Percentiles rank a stretch among this genome's conserved stretches.
phyloP scores from a whole-genome alignment of 768 basidiomycete genomes.

The Crucibulum laeve region DNA sequence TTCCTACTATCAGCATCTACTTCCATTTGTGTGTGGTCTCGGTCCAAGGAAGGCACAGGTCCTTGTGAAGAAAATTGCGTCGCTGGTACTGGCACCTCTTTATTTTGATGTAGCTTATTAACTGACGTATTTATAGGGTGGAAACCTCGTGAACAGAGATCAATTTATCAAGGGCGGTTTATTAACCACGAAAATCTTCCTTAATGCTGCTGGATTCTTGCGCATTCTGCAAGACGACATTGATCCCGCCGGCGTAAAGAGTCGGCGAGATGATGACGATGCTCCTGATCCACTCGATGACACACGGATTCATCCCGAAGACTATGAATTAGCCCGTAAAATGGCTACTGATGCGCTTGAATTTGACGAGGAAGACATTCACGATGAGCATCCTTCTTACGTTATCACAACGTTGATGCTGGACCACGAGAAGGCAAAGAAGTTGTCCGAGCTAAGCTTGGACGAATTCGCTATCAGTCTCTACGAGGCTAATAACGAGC shows the following conservation, averaged over 20 bases:
- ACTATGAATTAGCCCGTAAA: constrained; percentile 96
- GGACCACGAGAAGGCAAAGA: constrained; percentile 72
- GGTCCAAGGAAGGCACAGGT: constrained; percentile 92
- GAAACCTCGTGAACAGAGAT: constrained; percentile 80
- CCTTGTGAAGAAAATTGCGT: constrained; percentile 75
- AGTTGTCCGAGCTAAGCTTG: constrained; percentile 85
- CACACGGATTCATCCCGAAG: constrained; percentile 95
- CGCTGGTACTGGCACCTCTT: constrained; percentile 44
- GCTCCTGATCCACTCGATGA: constrained; percentile 88
- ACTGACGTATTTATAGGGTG: constrained; percentile 52
- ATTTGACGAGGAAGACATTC: constrained; percentile 95
- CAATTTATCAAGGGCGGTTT: constrained; percentile 82
- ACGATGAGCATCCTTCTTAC: constrained; percentile 87
- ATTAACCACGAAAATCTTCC: constrained; percentile 81
- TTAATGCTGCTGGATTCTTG: constrained; percentile 91
- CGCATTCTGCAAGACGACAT: constrained; percentile 62
- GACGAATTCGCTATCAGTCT: constrained; percentile 96
- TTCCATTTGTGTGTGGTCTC: constrained; percentile 89
- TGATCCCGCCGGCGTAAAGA: constrained; percentile 60
- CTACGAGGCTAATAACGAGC: constrained; percentile 74
- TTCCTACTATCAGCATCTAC: constrained; percentile 80
- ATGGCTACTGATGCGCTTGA: constrained; percentile 98
- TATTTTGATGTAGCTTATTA: constrained; percentile 2
- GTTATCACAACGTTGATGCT: constrained; percentile 84
- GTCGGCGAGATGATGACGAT: constrained; percentile 63